Evolutionary conservation across 139 green algal species (phyloP).

Genomic region (Micractinium conductrix): DNA sequence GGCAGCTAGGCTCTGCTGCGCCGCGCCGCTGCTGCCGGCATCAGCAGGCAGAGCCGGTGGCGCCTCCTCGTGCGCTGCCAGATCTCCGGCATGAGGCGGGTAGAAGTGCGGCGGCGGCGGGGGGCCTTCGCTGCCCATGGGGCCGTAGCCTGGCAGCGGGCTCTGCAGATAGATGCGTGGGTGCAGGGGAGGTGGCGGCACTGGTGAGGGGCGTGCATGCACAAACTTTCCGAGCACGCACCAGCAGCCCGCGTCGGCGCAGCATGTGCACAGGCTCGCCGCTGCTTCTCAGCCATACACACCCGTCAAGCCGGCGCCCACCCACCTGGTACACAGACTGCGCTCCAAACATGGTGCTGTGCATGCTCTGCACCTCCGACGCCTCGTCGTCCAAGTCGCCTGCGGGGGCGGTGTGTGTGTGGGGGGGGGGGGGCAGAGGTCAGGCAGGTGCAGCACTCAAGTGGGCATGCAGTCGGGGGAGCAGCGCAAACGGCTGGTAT

Average conservation of each 20-base stretch:
- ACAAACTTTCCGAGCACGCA: no score
- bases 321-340: conserved; percentile 25
- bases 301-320: not conserved
- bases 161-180: conserved; percentile 1
- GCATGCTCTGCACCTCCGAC: conserved; percentile 29
- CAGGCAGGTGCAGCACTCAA: not conserved
- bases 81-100: not conserved
- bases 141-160: conserved; percentile 8
- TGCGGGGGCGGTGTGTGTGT: not conserved
- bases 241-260: no score
- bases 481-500: no score
- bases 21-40: conserved; percentile 1
- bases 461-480: no score
- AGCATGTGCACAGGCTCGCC: not conserved
- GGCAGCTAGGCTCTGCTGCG: conserved; percentile 30
- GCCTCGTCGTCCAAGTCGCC: conserved; percentile 14
- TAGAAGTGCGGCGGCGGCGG: not conserved
- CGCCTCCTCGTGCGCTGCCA: not conserved
- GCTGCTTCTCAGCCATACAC: not conserved
- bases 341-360: conserved; percentile 26
- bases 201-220: no score
- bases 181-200: not conserved
- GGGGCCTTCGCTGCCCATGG: conserved; percentile 4
- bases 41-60: not conserved
- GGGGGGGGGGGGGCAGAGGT: not conserved